Base-by-base conservation (phyloP, 2,329 filamentous ascomycete species). In the Talaromyces sp. region DNA sequence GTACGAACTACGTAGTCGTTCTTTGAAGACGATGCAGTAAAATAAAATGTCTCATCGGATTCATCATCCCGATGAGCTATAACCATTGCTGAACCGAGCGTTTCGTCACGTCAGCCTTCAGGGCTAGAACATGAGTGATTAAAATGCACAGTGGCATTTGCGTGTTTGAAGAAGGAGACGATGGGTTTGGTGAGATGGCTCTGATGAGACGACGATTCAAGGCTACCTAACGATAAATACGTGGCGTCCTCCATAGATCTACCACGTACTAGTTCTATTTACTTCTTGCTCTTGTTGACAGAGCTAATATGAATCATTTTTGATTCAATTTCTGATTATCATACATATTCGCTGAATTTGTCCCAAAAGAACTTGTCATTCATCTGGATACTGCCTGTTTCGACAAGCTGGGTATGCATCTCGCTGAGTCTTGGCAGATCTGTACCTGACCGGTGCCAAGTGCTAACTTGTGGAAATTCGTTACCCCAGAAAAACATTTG, bases 201-300 rank as follows among this genome's bases (percentile, higher is more conserved):
- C 27, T 31, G 45, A 47, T n/a, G 39, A 43, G 39, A 43, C 45
- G n/a, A 8, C 19, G 25, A 27, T 50, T 50, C 47, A 50, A 5
- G 47, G 47, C 13, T 50, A 49, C 47, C 47, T 31, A 31, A 60
- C 17, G 25, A 47, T 60, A 60, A 45, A 60, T 60, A 60, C 57
- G 57, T 60, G 57, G 57, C 39, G 41, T 15, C 37, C 25, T 43
- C 31, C 49, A 33, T 5, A 49, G 47, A 17, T 13, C 22, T 49
- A 25, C 22, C 22, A n/a, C 25, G 2, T 17, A 31, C 27, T 31
- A 31, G 13, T 50, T 50, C 25, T 15, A 50, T 4, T 52, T 33
- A 10, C 10, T 52, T 11, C n/a, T 50, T 52, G 17, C 27, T 43
- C 37, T 6, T 31, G 37, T 41, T 41, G 22, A 22, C 35, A 31